A percentile compares a stretch with the other conserved stretches of the same genome.
Conservation (phyloP, 257 asterid species). For the Solanum rostratum region DNA sequence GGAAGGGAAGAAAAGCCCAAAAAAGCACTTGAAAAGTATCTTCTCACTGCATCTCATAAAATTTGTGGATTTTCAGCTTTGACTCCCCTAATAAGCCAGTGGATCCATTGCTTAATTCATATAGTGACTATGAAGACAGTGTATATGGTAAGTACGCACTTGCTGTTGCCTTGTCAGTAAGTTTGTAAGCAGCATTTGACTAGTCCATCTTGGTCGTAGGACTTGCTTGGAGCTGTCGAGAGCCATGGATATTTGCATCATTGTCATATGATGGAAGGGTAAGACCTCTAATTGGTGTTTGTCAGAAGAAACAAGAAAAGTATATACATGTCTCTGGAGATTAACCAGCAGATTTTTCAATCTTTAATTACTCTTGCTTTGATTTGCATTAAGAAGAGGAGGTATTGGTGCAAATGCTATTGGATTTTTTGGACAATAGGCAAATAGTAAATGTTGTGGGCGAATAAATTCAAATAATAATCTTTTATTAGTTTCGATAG, state of each 20-base stretch:
- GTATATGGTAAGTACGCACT: slow-evolving; percentile 59
- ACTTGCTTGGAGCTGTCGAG: slow-evolving; percentile 91
- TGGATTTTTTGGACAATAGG: background rate
- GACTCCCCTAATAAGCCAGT: slow-evolving; percentile 25
- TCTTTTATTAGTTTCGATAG: background rate
- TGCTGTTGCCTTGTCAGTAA: background rate
- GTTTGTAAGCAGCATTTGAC: slow-evolving; percentile 9
- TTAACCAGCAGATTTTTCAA: background rate
- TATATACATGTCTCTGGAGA: background rate
- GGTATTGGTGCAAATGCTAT: background rate
- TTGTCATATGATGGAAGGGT: slow-evolving; percentile 98
- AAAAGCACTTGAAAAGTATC: background rate
- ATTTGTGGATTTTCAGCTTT: slow-evolving; percentile 1
- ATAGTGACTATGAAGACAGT: slow-evolving; percentile 87
- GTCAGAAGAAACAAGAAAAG: background rate
- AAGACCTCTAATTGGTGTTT: slow-evolving; percentile 15
- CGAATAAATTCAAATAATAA: background rate
- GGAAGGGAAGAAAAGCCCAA: background rate
- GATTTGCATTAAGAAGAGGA: background rate
- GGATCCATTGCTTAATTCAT: slow-evolving; percentile 61
- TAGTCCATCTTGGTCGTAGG: slow-evolving; percentile 34
- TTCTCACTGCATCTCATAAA: background rate
- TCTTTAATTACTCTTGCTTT: background rate
- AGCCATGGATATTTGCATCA: slow-evolving; percentile 96
- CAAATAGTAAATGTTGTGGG: background rate